Evolutionary conservation across 768 basidiomycete species (phyloP).

Genomic region (Lactarius quietus): DNA sequence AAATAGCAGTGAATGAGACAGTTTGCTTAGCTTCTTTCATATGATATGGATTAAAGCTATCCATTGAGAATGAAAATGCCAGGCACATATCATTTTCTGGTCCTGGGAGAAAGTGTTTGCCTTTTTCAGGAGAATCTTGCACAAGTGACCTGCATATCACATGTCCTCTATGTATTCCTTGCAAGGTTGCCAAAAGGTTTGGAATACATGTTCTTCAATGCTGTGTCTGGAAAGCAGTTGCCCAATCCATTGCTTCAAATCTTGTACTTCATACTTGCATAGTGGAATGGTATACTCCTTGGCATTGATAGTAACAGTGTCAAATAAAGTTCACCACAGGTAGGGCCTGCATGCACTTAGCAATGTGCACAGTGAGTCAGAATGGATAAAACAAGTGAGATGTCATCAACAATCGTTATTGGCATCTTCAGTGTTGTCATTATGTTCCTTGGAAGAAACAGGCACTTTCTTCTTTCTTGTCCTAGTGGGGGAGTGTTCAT

Average conservation of each 20-base stretch:
- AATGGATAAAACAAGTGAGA: not conserved
- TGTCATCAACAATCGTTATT: not conserved
- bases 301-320: not conserved
- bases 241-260: not conserved
- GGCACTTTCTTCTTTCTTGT: not conserved
- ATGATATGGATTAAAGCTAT: no score
- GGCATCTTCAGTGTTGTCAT: not conserved
- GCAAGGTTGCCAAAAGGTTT: not conserved
- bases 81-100: constrained; percentile 1
- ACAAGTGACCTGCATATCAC: no score
- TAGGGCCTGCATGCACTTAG: not conserved
- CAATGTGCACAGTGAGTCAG: not conserved
- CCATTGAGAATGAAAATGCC: constrained; percentile 8
- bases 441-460: not conserved
- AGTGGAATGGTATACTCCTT: not conserved
- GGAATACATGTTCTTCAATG: not conserved
- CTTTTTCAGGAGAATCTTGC: not conserved
- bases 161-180: not conserved
- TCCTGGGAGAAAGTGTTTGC: not conserved
- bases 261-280: constrained; percentile 7
- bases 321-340: not conserved
- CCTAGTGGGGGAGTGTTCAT: not conserved
- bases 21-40: no score
- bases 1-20: no score
- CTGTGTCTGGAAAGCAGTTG: not conserved